Evolutionary conservation across 352 stramenopile genomes (phyloP).

Genomic region (Pythium oligandrum): DNA sequence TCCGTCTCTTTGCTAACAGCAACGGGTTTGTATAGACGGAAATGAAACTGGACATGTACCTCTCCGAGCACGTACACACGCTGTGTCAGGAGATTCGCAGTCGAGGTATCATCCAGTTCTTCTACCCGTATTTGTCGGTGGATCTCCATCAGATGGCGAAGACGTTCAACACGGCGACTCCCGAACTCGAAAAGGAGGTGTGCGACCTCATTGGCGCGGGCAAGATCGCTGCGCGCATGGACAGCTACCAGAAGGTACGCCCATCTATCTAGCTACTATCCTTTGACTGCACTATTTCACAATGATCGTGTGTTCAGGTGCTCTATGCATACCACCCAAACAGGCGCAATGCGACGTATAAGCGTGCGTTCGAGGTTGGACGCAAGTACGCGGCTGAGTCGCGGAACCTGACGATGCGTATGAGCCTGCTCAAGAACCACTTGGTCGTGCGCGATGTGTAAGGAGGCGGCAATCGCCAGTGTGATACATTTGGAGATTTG

Average conservation of each 20-base stretch:
- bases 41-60: slow-evolving; percentile 75
- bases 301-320: slow-evolving; percentile 30
- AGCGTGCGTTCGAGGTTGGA: slow-evolving; percentile 75
- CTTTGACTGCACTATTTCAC: not conserved
- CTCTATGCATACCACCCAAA: slow-evolving; percentile 78
- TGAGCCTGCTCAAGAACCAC: slow-evolving; percentile 86
- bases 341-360: slow-evolving; percentile 70
- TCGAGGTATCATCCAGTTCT: slow-evolving; percentile 87
- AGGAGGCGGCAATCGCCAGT: not conserved
- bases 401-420: slow-evolving; percentile 75
- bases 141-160: slow-evolving; percentile 83
- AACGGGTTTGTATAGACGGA: slow-evolving; percentile 32
- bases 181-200: slow-evolving; percentile 71
- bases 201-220: slow-evolving; percentile 67
- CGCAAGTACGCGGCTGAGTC: slow-evolving; percentile 80
- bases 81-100: slow-evolving; percentile 81
- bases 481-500: no score
- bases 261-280: not conserved
- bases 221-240: slow-evolving; percentile 79
- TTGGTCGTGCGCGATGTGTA: slow-evolving; percentile 74
- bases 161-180: slow-evolving; percentile 68
- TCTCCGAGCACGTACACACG: slow-evolving; percentile 65
- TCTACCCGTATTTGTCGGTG: slow-evolving; percentile 84
- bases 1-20: no score
- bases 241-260: slow-evolving; percentile 83